Percentiles rank a stretch among this genome's conserved stretches.
Evolutionary conservation across 106 monocot genomes (phyloP).

Genomic region (Alisma plantagoaquatica): DNA sequence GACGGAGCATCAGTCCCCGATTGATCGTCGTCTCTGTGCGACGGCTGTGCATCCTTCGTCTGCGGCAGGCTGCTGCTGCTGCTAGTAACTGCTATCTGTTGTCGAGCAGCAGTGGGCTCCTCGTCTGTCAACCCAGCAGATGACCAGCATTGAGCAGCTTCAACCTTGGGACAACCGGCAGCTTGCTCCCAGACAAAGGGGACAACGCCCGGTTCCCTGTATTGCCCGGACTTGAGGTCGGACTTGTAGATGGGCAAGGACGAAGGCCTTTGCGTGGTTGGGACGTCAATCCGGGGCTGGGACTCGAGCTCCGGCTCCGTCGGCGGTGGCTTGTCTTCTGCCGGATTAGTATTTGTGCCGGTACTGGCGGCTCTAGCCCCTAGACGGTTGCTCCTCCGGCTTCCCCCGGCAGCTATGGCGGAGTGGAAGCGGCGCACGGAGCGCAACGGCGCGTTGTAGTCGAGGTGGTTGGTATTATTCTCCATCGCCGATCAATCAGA

Average conservation of each 20-base stretch:
- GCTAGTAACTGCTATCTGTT: not conserved
- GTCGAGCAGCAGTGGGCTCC: not conserved
- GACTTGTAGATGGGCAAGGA: slow-evolving; percentile 49
- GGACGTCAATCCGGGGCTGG: no score
- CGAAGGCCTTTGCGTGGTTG: not conserved
- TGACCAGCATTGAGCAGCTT: not conserved
- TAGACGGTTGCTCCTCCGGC: no score
- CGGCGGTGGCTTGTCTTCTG: no score
- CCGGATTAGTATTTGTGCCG: no score
- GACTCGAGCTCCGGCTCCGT: not conserved
- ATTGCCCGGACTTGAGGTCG: slow-evolving; percentile 42
- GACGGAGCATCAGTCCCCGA: no score
- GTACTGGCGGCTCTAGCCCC: not conserved
- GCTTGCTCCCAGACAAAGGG: slow-evolving; percentile 82
- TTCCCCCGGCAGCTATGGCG: slow-evolving; percentile 6
- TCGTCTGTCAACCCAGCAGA: slow-evolving; percentile 3
- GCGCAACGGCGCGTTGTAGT: slow-evolving; percentile 48
- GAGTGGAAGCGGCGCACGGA: slow-evolving; percentile 51
- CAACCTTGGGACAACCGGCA: slow-evolving; percentile 60
- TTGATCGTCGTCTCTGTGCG: not conserved
- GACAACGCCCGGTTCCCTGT: slow-evolving; percentile 43
- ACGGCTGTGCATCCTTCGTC: not conserved
- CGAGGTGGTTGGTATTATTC: slow-evolving; percentile 34
- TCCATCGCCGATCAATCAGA: slow-evolving; percentile 17
- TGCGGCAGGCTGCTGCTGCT: not conserved